phyloP scores from a whole-genome alignment of 2,329 filamentous ascomycete genomes.

The Colletotrichum noveboracense region DNA sequence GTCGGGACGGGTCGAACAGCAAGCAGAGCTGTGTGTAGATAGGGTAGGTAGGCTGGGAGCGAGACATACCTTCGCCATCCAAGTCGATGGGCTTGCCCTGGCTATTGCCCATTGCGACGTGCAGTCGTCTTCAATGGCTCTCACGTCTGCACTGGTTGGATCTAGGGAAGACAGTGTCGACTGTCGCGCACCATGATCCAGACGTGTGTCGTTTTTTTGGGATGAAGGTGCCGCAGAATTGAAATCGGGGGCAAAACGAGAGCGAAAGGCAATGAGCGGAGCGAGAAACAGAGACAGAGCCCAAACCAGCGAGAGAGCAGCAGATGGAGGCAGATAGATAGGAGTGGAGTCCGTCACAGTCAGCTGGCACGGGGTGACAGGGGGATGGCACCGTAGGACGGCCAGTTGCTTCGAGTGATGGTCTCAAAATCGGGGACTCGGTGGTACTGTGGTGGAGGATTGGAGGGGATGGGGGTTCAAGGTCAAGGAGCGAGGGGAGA shows the following conservation, averaged over 20 bases:
- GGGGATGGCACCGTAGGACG: background rate
- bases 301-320: background rate
- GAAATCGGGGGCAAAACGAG: background rate
- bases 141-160: slow-evolving; percentile 21
- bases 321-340: slow-evolving; percentile 21
- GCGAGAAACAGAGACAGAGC: slow-evolving; percentile 14
- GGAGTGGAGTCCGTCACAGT: slow-evolving; percentile 21
- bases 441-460: slow-evolving; percentile 9
- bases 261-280: slow-evolving; percentile 14
- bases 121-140: slow-evolving; percentile 20
- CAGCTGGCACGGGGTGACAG: slow-evolving; percentile 22
- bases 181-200: slow-evolving; percentile 20
- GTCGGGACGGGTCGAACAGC: background rate
- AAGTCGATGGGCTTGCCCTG: slow-evolving; percentile 93
- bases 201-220: background rate
- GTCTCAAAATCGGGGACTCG: slow-evolving; percentile 13
- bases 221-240: slow-evolving; percentile 2
- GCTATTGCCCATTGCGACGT: slow-evolving; percentile 81
- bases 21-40: background rate
- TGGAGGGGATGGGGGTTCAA: background rate
- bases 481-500: background rate
- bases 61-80: slow-evolving; percentile 82
- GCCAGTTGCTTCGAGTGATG: slow-evolving; percentile 16
- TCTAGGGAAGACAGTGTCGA: slow-evolving; percentile 10
- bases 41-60: background rate